phyloP scores from a whole-genome alignment of 1,284 basidiomycete species.

The Lentinula novae-zelandiae region DNA sequence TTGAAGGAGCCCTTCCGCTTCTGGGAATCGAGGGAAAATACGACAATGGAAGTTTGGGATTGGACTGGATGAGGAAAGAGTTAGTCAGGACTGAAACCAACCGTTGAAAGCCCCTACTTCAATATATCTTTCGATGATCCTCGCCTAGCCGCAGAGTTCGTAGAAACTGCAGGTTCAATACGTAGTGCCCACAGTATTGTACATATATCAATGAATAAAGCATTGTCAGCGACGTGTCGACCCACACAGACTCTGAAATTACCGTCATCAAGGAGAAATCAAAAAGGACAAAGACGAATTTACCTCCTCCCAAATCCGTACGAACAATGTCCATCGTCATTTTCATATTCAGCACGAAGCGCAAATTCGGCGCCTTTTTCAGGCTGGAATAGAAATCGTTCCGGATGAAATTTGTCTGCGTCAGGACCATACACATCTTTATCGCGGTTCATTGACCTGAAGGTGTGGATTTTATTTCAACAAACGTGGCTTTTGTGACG shows the following conservation, averaged over 20 bases:
- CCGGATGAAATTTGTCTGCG: constrained; percentile 1
- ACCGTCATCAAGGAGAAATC: not conserved
- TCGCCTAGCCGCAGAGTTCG: too few species aligned
- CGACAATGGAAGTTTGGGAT: not conserved
- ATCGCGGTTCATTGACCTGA: constrained; percentile 11
- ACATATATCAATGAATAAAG: constrained; percentile 5
- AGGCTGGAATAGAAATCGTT: not conserved
- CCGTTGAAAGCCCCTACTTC: not conserved
- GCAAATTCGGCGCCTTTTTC: not conserved
- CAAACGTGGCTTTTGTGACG: not conserved
- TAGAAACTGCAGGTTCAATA: constrained; percentile 3
- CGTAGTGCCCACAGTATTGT: constrained; percentile 9
- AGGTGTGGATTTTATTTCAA: too few species aligned
- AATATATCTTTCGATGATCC: not conserved
- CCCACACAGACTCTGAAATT: constrained; percentile 8
- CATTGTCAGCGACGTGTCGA: constrained; percentile 7
- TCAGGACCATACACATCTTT: constrained; percentile 4
- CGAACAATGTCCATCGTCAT: constrained; percentile 1
- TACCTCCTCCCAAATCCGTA: constrained; percentile 9
- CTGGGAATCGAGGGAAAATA: not conserved
- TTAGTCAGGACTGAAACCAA: not conserved
- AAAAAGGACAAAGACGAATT: not conserved
- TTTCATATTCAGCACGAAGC: not conserved
- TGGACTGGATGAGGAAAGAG: not conserved
- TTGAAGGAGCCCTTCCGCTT: not conserved